Conservation (phyloP, 352 stramenopile genomes). For the Phytophthora hybrid region DNA sequence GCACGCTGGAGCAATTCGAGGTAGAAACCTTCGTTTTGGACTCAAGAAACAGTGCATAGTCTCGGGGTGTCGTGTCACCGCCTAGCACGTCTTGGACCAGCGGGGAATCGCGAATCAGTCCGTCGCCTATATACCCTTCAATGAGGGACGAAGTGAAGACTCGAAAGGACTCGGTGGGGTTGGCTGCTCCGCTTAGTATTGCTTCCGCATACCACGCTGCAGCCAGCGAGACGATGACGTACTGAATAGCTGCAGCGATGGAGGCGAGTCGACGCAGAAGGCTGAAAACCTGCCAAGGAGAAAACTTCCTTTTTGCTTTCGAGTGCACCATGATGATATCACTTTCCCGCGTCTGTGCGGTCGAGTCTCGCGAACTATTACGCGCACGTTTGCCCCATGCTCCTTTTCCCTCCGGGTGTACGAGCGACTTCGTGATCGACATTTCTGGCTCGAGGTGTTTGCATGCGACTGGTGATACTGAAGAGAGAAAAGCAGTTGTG, state of each 20-base stretch:
- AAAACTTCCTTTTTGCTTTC: background rate
- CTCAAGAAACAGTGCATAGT: slow-evolving; percentile 40
- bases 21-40: background rate
- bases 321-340: background rate
- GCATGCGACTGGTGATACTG: no score
- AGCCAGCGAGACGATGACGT: slow-evolving; percentile 33
- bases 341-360: no score
- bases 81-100: slow-evolving; percentile 26
- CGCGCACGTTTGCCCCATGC: background rate
- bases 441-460: background rate
- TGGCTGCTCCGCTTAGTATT: slow-evolving; percentile 18
- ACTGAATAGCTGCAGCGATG: slow-evolving; percentile 31
- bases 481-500: no score
- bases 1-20: background rate
- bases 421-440: background rate
- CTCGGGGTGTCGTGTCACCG: slow-evolving; percentile 27
- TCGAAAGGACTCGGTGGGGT: slow-evolving; percentile 6
- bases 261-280: slow-evolving; percentile 23
- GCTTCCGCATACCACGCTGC: slow-evolving; percentile 14
- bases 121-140: slow-evolving; percentile 25
- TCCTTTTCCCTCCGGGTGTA: background rate
- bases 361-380: background rate
- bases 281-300: slow-evolving; percentile 7
- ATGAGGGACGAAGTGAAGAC: slow-evolving; percentile 23
- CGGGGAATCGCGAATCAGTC: slow-evolving; percentile 31